These are phyloP conservation scores for Mucor mucedo DNA, from an alignment of 371 early-diverging fungal species.

Conservation along the genomic window DNA sequence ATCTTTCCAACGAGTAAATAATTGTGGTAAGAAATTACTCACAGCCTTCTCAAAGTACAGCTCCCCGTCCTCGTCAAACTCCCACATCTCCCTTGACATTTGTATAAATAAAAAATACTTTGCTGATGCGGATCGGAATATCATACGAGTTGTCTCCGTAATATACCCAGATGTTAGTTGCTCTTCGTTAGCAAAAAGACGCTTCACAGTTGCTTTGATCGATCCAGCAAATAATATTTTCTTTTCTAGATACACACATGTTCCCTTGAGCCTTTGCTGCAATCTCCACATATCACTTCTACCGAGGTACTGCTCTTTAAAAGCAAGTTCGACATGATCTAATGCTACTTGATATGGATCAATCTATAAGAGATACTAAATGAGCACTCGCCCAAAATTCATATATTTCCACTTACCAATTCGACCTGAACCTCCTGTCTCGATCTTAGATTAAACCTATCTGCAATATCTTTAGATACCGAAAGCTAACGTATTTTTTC, in stretches of 20 bases:
- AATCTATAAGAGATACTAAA: constrained; percentile 47
- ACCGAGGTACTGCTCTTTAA: constrained; percentile 92
- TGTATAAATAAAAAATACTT: constrained; percentile 94
- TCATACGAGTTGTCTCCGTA: constrained; percentile 76
- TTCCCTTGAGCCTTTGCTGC: constrained; percentile 71
- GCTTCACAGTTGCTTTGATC: constrained; percentile 88
- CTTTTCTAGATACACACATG: constrained; percentile 82
- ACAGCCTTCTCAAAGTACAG: constrained; percentile 91
- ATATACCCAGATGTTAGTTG: constrained; percentile 72
- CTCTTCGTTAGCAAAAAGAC: constrained; percentile 70
- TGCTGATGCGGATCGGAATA: constrained; percentile 95
- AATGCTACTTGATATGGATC: constrained; percentile 68
- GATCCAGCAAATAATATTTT: constrained; percentile 72
- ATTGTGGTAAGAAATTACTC: constrained; percentile 86
- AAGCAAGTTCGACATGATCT: constrained; percentile 85
- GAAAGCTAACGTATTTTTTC: constrained; percentile 35
- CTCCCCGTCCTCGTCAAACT: constrained; percentile 96
- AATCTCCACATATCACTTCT: constrained; percentile 95
- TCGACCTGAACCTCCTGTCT: constrained; percentile 70
- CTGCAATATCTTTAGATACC: constrained; percentile 49
- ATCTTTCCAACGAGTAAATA: constrained; percentile 88
- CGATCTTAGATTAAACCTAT: constrained; percentile 49
- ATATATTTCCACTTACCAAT: constrained; percentile 50
- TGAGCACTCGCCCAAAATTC: not conserved
- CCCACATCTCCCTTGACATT: constrained; percentile 96